These are phyloP conservation scores for Solanum appendiculatum DNA, from an alignment of 257 asterid species.

Conservation along the genomic window DNA sequence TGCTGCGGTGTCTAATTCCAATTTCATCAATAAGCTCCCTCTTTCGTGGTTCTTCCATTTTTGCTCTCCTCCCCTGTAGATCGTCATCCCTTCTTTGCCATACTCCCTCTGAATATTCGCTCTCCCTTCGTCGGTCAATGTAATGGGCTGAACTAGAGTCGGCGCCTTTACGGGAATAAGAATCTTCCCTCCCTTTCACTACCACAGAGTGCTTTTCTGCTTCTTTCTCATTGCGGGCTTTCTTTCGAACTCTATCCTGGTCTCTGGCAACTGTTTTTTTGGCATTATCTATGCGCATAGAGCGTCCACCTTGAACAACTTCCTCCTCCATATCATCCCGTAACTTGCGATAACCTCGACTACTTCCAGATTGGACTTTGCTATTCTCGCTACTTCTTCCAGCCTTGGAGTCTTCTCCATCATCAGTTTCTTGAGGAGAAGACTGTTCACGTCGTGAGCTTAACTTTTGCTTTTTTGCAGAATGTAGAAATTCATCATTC, in stretches of 20 bases:
- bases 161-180: slow-evolving; percentile 40
- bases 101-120: slow-evolving; percentile 52
- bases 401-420: slow-evolving; percentile 48
- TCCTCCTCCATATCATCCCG: slow-evolving; percentile 54
- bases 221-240: slow-evolving; percentile 49
- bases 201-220: slow-evolving; percentile 32
- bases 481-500: slow-evolving; percentile 27
- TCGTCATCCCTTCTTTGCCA: slow-evolving; percentile 63
- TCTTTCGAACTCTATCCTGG: slow-evolving; percentile 36
- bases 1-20: slow-evolving; percentile 44
- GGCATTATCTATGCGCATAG: slow-evolving; percentile 19
- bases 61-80: slow-evolving; percentile 42
- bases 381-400: slow-evolving; percentile 66
- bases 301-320: slow-evolving; percentile 51
- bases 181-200: slow-evolving; percentile 54
- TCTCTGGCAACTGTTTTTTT: slow-evolving; percentile 36
- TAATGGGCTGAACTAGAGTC: slow-evolving; percentile 38
- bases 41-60: slow-evolving; percentile 52
- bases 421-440: slow-evolving; percentile 48
- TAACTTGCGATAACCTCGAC: slow-evolving; percentile 40
- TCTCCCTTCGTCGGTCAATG: slow-evolving; percentile 59
- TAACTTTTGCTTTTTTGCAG: slow-evolving; percentile 29
- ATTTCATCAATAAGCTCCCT: slow-evolving; percentile 53
- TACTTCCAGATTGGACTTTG: slow-evolving; percentile 73
- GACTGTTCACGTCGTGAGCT: slow-evolving; percentile 33